phyloP scores from a whole-genome alignment of 2,329 filamentous ascomycete species.

The Beauveria bassiana region DNA sequence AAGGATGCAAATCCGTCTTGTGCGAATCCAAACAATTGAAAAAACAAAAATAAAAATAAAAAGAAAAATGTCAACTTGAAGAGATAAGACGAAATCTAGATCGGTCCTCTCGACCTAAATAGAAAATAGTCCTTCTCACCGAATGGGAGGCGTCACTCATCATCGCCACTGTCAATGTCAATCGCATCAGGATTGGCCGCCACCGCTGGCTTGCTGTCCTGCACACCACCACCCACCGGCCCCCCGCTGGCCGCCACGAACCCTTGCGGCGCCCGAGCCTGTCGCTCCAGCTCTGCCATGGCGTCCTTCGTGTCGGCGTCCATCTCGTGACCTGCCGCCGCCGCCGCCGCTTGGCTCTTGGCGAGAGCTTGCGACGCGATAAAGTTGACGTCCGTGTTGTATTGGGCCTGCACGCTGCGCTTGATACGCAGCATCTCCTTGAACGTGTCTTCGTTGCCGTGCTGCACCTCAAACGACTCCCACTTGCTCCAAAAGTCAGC shows the following conservation, averaged over 20 bases:
- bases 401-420: conserved; percentile 92
- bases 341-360: conserved; percentile 60
- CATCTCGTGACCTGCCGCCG: conserved; percentile 36
- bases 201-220: conserved; percentile 29
- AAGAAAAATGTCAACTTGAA: no score
- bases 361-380: conserved; percentile 94
- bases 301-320: conserved; percentile 53
- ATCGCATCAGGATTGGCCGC: conserved; percentile 78
- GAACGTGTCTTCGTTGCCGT: conserved; percentile 98
- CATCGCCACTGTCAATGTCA: conserved; percentile 66
- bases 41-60: no score
- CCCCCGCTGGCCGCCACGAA: conserved; percentile 84
- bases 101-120: background rate
- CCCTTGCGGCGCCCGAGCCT: conserved; percentile 79
- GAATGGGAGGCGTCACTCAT: conserved; percentile 29
- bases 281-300: conserved; percentile 82
- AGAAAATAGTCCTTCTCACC: background rate
- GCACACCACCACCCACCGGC: conserved; percentile 48
- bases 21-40: no score
- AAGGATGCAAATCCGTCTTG: no score
- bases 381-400: conserved; percentile 98
- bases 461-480: conserved; percentile 95
- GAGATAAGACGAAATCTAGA: no score
- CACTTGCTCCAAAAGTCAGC: conserved; percentile 92
- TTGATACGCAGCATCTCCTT: conserved; percentile 99